Conservation (phyloP, 1,139 yeast species). For the Debaryomycetaceae sp. region DNA sequence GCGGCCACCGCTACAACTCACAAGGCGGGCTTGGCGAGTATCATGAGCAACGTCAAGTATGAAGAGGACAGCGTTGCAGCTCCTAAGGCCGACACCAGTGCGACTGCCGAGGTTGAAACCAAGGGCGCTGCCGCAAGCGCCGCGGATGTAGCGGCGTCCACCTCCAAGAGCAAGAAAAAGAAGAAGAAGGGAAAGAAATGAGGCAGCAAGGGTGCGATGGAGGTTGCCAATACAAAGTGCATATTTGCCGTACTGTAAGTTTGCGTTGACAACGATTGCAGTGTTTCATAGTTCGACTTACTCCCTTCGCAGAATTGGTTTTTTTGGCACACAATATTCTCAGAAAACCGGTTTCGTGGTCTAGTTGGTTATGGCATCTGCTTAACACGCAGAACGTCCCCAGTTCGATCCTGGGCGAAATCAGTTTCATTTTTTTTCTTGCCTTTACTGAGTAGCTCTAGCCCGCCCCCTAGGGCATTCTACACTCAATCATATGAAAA, state of each 20-base stretch:
- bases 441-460: neutral
- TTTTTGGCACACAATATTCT: too few relatives aligned
- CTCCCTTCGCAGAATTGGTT: too few relatives aligned
- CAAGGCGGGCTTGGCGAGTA: constrained; percentile 34
- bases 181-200: constrained; percentile 23
- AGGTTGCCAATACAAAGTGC: too few relatives aligned
- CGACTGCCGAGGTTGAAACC: constrained; percentile 11
- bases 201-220: too few relatives aligned
- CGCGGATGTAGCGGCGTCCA: constrained; percentile 5
- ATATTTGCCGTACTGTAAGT: too few relatives aligned
- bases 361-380: constrained; percentile 99
- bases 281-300: too few relatives aligned
- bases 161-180: constrained; percentile 16
- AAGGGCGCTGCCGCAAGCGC: constrained; percentile 8
- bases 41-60: constrained; percentile 39
- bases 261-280: too few relatives aligned
- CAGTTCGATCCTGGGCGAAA: constrained; percentile 99
- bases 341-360: constrained; percentile 58
- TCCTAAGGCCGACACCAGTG: constrained; percentile 7
- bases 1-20: constrained; percentile 14
- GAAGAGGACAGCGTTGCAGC: constrained; percentile 18
- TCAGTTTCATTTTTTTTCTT: constrained; percentile 41
- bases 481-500: too few relatives aligned
- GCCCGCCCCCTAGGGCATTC: too few relatives aligned
- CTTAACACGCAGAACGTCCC: constrained; percentile 99